Conservation (phyloP, 805 yeast genomes). For the Ogataea ganodermae region DNA sequence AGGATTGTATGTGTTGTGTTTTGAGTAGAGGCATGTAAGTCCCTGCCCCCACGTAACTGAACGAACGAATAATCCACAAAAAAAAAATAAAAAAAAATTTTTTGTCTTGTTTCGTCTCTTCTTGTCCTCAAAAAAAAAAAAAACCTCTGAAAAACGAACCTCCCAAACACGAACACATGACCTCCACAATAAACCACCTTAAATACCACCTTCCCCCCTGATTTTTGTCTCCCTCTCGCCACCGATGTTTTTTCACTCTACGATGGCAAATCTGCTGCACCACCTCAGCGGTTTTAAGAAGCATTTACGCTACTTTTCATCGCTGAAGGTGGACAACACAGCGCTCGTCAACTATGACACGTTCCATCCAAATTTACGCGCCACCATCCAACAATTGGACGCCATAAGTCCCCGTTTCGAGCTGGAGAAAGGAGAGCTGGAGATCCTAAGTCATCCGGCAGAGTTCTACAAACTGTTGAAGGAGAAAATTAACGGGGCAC, state of each 20-base stretch:
- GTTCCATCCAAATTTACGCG: slow-evolving; percentile 32
- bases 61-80: too few relatives aligned
- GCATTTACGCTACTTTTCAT: slow-evolving; percentile 26
- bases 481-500: slow-evolving; percentile 60
- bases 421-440: slow-evolving; percentile 55
- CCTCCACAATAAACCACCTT: neutral
- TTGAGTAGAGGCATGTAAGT: too few relatives aligned
- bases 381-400: slow-evolving; percentile 52
- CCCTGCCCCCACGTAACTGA: too few relatives aligned
- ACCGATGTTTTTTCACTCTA: slow-evolving; percentile 16
- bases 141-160: neutral
- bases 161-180: slow-evolving; percentile 1
- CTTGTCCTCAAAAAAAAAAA: neutral
- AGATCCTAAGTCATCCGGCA: slow-evolving; percentile 63
- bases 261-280: slow-evolving; percentile 19
- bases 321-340: slow-evolving; percentile 30
- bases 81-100: slow-evolving; percentile 1
- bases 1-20: too few relatives aligned
- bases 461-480: slow-evolving; percentile 72
- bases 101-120: neutral
- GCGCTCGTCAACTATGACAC: slow-evolving; percentile 26
- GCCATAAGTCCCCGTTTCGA: slow-evolving; percentile 68
- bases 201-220: neutral
- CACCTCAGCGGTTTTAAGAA: slow-evolving; percentile 19
- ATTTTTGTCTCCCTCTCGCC: neutral